Evolutionary conservation across 768 basidiomycete genomes (phyloP), one percentile per base, ranked within the genome.

Genomic region (Hydnomerulius pinastri): DNA sequence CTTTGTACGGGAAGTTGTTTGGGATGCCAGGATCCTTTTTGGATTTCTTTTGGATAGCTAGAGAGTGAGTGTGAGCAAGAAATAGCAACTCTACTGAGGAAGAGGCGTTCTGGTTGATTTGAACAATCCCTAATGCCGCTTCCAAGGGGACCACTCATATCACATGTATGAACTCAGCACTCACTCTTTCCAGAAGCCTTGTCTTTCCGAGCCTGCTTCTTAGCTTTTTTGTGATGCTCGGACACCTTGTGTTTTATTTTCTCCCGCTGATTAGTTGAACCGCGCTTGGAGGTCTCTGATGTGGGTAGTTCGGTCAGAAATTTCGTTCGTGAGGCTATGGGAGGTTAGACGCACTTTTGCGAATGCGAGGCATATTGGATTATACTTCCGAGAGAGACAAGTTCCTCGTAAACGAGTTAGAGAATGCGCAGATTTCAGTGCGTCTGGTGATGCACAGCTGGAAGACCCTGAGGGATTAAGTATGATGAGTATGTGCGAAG

Each of bases 1-100:
- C 94, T 71, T 96, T 98, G 78, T 86, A 94, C 4, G 92, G 93
- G 72, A 93, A 93, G 51, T 83, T 85, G 70, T 89, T 95, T 6
- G 94, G 94, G 57, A 97, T 93, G 38, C 94, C 94, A 25, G 90
- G 92, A 67, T 98, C 94, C 68, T 92, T 94, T 54, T 59, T 70
- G 7, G 64, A 67, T 49, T 67, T 67, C 62, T 82, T 78, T 54
- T 85, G 82, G 24, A 50, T 44, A 43, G 20, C 58, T 58, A 36
- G 32, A 41, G 27, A 6, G 39, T 35, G 5, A 45, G 50, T 51
- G 6, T 18, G 29, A 27, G 17, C 6, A 37, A n/a, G n/a, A n/a
- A n/a, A n/a, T n/a, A n/a, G n/a, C n/a, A n/a, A n/a, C n/a, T n/a
- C n/a, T n/a, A n/a, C n/a, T n/a, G n/a, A n/a, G n/a, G n/a, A n/a